Evolutionary conservation across 225 moss, liverwort and hornwort genomes (phyloP).

Genomic region (Physcomitrellopsis africana): DNA sequence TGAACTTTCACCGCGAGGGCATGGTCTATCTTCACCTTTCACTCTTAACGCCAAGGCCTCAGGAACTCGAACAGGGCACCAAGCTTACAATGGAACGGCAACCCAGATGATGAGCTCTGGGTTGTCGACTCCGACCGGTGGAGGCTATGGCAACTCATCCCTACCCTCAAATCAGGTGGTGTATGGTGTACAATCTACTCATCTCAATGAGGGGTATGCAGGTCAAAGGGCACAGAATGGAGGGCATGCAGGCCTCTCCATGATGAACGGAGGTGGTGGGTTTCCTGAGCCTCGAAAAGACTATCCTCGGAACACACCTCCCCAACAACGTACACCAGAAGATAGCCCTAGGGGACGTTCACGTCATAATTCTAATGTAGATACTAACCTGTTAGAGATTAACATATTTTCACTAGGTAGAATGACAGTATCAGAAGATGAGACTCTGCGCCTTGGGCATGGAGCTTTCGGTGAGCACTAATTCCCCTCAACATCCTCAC

Average conservation of each 20-base stretch:
- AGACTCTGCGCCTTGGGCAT: slow-evolving; percentile 53
- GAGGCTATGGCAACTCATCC: slow-evolving; percentile 71
- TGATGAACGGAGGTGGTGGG: slow-evolving; percentile 52
- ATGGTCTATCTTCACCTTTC: slow-evolving; percentile 39
- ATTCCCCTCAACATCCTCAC: slow-evolving; percentile 67
- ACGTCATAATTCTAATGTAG: slow-evolving; percentile 50
- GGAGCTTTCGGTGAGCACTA: slow-evolving; percentile 68
- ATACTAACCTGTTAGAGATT: slow-evolving; percentile 69
- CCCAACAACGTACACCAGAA: slow-evolving; percentile 75
- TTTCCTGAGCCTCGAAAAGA: slow-evolving; percentile 75
- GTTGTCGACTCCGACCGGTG: slow-evolving; percentile 73
- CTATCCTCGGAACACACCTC: slow-evolving; percentile 71
- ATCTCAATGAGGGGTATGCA: slow-evolving; percentile 55
- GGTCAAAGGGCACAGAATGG: slow-evolving; percentile 68
- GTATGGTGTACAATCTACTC: slow-evolving; percentile 57
- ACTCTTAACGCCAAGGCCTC: slow-evolving; percentile 54
- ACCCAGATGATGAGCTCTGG: slow-evolving; percentile 88
- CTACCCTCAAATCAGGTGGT: slow-evolving; percentile 55
- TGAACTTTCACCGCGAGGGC: slow-evolving; percentile 68
- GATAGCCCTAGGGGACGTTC: slow-evolving; percentile 66
- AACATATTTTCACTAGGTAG: slow-evolving; percentile 62
- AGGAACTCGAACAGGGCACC: slow-evolving; percentile 53
- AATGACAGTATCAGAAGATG: slow-evolving; percentile 62
- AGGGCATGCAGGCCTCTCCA: slow-evolving; percentile 62
- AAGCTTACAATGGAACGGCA: slow-evolving; percentile 77